Percentiles rank a stretch among this genome's conserved stretches.
phyloP scores from a whole-genome alignment of 108 stramenopile genomes.

The Skeletonema grethae region DNA sequence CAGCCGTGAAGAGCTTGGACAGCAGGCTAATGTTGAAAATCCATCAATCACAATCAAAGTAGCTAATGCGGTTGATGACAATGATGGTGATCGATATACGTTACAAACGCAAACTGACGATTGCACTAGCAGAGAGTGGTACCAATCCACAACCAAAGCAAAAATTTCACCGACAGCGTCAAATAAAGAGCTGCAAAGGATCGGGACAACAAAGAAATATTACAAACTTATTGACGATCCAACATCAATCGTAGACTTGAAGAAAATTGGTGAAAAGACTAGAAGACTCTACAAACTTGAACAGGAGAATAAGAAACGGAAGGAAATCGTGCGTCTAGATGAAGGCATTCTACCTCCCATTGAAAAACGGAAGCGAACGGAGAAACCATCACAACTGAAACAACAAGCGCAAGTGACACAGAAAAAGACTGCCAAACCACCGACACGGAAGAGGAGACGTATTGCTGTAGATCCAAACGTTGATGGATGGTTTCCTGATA shows the following conservation, averaged over 20 bases:
- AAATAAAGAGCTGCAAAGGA: slow-evolving; percentile 15
- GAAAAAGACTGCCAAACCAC: slow-evolving; percentile 19
- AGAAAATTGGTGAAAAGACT: slow-evolving; percentile 66
- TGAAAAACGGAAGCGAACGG: not conserved
- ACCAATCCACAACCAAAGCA: not conserved
- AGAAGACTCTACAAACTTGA: slow-evolving; percentile 49
- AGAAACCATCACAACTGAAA: slow-evolving; percentile 17
- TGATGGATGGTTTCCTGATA: slow-evolving; percentile 59
- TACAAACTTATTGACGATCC: slow-evolving; percentile 5
- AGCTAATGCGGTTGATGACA: not conserved
- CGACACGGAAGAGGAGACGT: slow-evolving; percentile 23
- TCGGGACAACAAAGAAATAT: slow-evolving; percentile 26
- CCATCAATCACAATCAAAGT: not conserved
- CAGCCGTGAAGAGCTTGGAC: not conserved
- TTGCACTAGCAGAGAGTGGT: not conserved
- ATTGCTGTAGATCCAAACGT: slow-evolving; percentile 11
- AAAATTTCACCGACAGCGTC: not conserved
- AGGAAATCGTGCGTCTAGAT: slow-evolving; percentile 62
- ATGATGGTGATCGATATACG: not conserved
- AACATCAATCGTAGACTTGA: slow-evolving; percentile 34
- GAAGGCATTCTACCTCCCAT: slow-evolving; percentile 15
- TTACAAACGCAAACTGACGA: not conserved
- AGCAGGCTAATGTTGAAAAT: not conserved
- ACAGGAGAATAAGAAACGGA: slow-evolving; percentile 65
- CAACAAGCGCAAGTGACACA: slow-evolving; percentile 2